Evolutionary conservation across 106 monocot species (phyloP).

Genomic region (Phalaenopsis aphrodite): DNA sequence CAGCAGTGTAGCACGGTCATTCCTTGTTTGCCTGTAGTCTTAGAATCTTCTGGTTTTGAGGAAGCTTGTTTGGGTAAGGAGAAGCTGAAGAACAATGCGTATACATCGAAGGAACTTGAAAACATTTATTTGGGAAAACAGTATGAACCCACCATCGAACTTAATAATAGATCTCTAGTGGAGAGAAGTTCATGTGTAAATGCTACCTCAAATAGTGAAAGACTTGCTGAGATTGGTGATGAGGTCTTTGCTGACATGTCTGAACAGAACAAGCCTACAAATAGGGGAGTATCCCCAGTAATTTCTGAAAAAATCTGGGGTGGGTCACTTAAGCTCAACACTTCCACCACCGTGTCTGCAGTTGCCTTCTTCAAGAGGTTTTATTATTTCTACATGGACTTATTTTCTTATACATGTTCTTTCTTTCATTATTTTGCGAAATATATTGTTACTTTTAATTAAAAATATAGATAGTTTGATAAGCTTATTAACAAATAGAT

Average conservation of each 20-base stretch:
- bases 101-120: slow-evolving; percentile 5
- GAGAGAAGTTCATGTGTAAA: slow-evolving; percentile 1
- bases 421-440: neutral
- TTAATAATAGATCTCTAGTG: neutral
- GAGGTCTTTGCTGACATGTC: slow-evolving; percentile 10
- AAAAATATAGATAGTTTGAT: too few relatives aligned
- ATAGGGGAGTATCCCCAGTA: slow-evolving; percentile 17
- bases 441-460: neutral
- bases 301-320: slow-evolving; percentile 45
- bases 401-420: neutral
- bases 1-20: slow-evolving; percentile 5
- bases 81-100: neutral
- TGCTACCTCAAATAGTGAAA: slow-evolving; percentile 11
- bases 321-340: slow-evolving; percentile 50
- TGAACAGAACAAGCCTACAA: slow-evolving; percentile 16
- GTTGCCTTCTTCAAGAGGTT: slow-evolving; percentile 70
- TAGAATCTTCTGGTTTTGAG: slow-evolving; percentile 5
- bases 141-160: slow-evolving; percentile 2
- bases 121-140: slow-evolving; percentile 5
- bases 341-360: slow-evolving; percentile 35
- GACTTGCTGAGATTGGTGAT: slow-evolving; percentile 10
- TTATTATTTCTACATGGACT: slow-evolving; percentile 3
- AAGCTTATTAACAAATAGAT: neutral
- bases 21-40: neutral
- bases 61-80: slow-evolving; percentile 5